Percentiles rank a stretch among this genome's conserved stretches.
These are phyloP conservation scores for Tephrocybe sp. DNA, from an alignment of 768 basidiomycete species.

Conservation along the genomic window DNA sequence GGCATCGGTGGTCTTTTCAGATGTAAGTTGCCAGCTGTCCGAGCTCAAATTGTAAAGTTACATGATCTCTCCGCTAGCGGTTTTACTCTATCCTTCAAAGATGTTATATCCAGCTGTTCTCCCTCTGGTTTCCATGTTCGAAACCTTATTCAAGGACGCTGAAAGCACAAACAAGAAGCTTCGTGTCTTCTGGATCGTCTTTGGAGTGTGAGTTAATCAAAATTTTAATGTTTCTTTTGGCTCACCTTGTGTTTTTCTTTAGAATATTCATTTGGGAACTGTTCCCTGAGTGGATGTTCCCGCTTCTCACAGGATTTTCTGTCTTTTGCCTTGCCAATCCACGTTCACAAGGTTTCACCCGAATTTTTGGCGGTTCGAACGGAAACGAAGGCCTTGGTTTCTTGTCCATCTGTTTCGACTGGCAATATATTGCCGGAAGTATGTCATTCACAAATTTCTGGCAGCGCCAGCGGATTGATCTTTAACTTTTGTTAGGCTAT, in stretches of 20 bases:
- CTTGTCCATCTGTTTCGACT: conserved; percentile 57
- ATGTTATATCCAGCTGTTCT: conserved; percentile 49
- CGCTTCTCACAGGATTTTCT: conserved; percentile 54
- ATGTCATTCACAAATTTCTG: conserved; percentile 1
- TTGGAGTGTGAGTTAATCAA: conserved; percentile 27
- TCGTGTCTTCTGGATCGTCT: conserved; percentile 48
- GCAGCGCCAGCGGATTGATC: background rate
- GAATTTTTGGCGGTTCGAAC: conserved; percentile 61
- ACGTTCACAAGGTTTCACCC: conserved; percentile 42
- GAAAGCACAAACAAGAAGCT: conserved; percentile 37
- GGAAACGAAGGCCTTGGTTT: conserved; percentile 67
- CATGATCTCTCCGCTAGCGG: conserved; percentile 22
- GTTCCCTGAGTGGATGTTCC: conserved; percentile 57
- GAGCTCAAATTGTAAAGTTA: background rate
- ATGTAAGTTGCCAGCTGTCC: conserved; percentile 27
- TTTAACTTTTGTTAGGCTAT: conserved; percentile 19
- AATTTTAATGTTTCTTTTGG: conserved; percentile 14
- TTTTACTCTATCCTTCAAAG: conserved; percentile 50
- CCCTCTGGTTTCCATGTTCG: conserved; percentile 47
- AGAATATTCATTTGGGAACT: conserved; percentile 50
- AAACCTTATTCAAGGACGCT: conserved; percentile 43
- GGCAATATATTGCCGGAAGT: conserved; percentile 54
- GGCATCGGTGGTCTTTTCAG: conserved; percentile 54
- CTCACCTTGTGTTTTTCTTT: conserved; percentile 3
- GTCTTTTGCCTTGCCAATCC: conserved; percentile 57